Conservation (phyloP, 2,329 filamentous ascomycete genomes). For the Pseudogymnoascus sp. region DNA sequence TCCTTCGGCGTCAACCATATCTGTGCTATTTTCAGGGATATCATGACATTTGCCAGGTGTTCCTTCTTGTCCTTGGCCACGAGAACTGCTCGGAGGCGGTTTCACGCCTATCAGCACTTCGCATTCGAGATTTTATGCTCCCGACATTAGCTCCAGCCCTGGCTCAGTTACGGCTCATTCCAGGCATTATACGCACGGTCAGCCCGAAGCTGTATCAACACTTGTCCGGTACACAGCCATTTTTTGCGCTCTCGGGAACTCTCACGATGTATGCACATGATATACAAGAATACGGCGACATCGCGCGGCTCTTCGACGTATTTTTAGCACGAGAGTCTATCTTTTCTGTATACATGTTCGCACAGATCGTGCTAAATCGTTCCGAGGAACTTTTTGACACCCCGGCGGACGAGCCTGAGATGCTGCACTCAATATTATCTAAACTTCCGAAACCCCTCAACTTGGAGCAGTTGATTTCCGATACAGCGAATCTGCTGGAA, state of each 20-base stretch:
- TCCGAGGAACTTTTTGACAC: conserved; percentile 79
- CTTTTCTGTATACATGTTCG: conserved; percentile 85
- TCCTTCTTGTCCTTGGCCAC: conserved; percentile 73
- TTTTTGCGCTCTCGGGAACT: conserved; percentile 87
- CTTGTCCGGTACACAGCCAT: conserved; percentile 71
- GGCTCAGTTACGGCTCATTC: conserved; percentile 78
- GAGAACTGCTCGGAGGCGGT: conserved; percentile 53
- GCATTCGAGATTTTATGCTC: conserved; percentile 97
- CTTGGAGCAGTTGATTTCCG: conserved; percentile 65
- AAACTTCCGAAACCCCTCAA: conserved; percentile 77
- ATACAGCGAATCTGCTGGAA: conserved; percentile 55
- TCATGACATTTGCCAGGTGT: conserved; percentile 95
- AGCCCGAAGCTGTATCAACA: conserved; percentile 67
- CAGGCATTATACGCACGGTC: conserved; percentile 64
- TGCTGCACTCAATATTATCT: conserved; percentile 80
- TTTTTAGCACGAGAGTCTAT: conserved; percentile 80
- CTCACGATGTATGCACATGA: conserved; percentile 96
- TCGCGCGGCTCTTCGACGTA: conserved; percentile 86
- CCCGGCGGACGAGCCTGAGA: conserved; percentile 76
- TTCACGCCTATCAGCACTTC: conserved; percentile 74
- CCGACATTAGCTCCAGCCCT: conserved; percentile 74
- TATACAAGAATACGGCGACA: conserved; percentile 80
- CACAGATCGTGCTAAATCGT: conserved; percentile 74
- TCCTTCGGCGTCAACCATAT: conserved; percentile 71
- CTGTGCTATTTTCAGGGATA: conserved; percentile 98